Evolutionary conservation across 2,329 filamentous ascomycete genomes (phyloP), one percentile per base, ranked within the genome.

Genomic region (Aaosphaeria arxii): DNA sequence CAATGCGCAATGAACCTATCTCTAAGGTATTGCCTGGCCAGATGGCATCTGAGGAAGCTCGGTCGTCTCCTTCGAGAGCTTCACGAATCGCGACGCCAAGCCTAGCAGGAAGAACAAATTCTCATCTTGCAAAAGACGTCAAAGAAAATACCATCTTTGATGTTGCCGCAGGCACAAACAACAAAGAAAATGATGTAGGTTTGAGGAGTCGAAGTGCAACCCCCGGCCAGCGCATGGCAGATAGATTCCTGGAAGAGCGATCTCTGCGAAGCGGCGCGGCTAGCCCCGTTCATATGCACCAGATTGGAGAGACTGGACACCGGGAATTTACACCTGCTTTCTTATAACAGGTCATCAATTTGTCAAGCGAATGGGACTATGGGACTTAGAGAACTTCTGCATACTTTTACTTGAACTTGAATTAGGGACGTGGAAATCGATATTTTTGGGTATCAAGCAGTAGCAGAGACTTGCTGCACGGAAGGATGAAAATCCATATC

Each of bases 141-240:
- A 36, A n/a, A 32, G 46, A 30, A 28, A 17, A 7, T 17, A 40
- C 6, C 31, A 9, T 11, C 30, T n/a, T 13, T 6, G 7, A 44
- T 51, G 40, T 46, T 47, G 13, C 46, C 47, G 13, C 29, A 46
- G 58, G 55, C 6, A 59, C 17, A 24, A 24, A 24, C 17, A 24
- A 24, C 17, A 24, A 24, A 24, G 17, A 24, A 24, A 24, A 24
- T 24, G 17, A 24, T 24, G 17, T 24, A 24, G 17, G 17, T 24
- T 24, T 24, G 17, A 24, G 17, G 17, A 24, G 17, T 24, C 17
- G 17, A 24, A 24, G 56, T 28, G 45, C 46, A 7, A 67, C 66
- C 4, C 65, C 62, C 1, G 64, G 65, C 7, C 64, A 66, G 38
- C 52, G 59, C 24, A 55, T 70, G 57, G 66, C 59, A 3, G 62